phyloP scores from a whole-genome alignment of 2,329 filamentous ascomycete genomes.

The Colletotrichum limetticola region DNA sequence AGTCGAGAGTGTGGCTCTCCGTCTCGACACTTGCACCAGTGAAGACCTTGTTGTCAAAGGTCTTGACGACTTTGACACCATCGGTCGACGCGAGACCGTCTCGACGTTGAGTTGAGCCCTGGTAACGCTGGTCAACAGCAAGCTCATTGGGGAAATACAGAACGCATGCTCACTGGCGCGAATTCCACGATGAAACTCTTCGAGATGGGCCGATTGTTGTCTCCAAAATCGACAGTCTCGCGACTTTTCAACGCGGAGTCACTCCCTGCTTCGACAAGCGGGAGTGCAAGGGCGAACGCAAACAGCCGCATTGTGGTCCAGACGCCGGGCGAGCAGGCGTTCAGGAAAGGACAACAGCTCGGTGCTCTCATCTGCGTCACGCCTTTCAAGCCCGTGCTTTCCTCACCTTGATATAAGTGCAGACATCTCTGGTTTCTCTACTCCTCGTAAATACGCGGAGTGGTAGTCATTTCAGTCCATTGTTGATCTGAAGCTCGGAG shows the following conservation, averaged over 20 bases:
- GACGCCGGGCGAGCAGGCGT: not conserved
- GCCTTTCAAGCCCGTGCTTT: not conserved
- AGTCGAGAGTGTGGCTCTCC: constrained; percentile 45
- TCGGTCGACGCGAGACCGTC: constrained; percentile 6
- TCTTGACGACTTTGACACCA: constrained; percentile 20
- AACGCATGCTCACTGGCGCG: not conserved
- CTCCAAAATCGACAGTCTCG: not conserved
- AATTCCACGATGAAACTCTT: constrained; percentile 33
- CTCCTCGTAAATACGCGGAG: no score
- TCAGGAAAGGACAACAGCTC: not conserved
- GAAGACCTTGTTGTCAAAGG: constrained; percentile 44
- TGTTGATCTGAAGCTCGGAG: no score
- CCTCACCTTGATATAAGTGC: no score
- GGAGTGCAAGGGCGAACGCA: not conserved
- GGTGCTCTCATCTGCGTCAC: not conserved
- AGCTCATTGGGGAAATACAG: rapidly evolving
- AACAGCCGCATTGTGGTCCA: not conserved
- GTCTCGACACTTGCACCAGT: constrained; percentile 47
- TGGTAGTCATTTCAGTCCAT: no score
- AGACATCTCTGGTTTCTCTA: no score
- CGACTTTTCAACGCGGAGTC: not conserved
- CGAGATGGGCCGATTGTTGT: not conserved
- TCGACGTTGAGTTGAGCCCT: not conserved
- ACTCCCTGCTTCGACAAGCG: not conserved
- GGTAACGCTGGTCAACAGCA: not conserved